Evolutionary conservation across 192 early-diverging fungal genomes (phyloP), one percentile per base, ranked within the genome.

Genomic region (Cetraspora pellucida): DNA sequence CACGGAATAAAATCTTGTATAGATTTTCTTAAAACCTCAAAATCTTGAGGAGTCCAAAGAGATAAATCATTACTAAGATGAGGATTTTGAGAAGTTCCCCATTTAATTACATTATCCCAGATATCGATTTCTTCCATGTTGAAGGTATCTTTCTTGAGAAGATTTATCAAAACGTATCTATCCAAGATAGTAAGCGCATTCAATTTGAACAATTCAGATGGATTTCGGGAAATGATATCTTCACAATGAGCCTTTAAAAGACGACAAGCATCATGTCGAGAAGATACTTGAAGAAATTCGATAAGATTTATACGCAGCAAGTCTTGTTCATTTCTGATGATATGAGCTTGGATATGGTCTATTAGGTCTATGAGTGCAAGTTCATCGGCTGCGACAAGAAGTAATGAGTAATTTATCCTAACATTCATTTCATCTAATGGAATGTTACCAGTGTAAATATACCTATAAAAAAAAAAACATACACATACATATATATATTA

Each of bases 111-210:
- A 25, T 65, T 16, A 37, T 76, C 63, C 74, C 74, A 76, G 37
- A 76, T n/a, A 28, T 76, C 74, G 52, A 57, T 76, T 55, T 76
- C 74, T 45, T 76, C 47, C 25, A 76, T 76, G 16, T 60, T 58
- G 5, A 76, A 66, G 3, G 31, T 28, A 55, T 61, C 59, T 54
- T 58, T 43, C 43, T 66, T 64, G n/a, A 76, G 52, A 27, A 76
- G 17, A 54, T 55, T 17, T 14, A 65, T 43, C 28, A 76, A 23
- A 9, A 30, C 45, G 52, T 50, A 11, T 43, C 66, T 31, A 27
- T 76, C 74, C 46, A 76, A 47, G 21, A 13, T 30, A 10, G 14
- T 6, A 54, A 65, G 54, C n/a, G 63, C 49, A 30, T 60, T 43
- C 27, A 58, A 76, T 7, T 47, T 66, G 10, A 76, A 66, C 3